Evolutionary conservation across 305 asterid species (phyloP), one percentile per base, ranked within the genome.

Genomic region (Plantago rigida): DNA sequence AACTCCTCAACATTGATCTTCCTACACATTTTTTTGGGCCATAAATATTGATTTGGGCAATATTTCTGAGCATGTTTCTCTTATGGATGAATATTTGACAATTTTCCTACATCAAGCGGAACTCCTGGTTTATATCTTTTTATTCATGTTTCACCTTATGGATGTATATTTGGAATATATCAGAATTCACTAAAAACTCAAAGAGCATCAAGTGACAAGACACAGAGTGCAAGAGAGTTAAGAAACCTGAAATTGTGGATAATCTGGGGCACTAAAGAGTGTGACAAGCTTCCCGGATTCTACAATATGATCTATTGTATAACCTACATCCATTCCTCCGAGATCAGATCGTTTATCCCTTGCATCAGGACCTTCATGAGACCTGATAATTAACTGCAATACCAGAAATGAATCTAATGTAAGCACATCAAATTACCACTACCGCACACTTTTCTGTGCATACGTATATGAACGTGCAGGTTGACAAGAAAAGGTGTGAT

Each of bases 341-440:
- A 91, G 82, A 62, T 76, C 90, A 17, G 80, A 70, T 56, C 98
- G 76, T 78, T 87, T 91, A 71, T 84, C 95, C 81, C 98, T 80
- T 57, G 96, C 96, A 81, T 91, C 96, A 47, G 98, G 98, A 73
- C 98, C 98, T 81, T 91, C 98, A 71, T 91, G 98, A 47, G 98
- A 91, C 77, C 96, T 86, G 63, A 91, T 84, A 69, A 87, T 84
- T 85, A 87, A 72, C 98, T 91, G 82, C 29, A 69, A 69, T 64
- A 47, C 62, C 74, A 70, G 62, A 61, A 55, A 71, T 59, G 55
- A 51, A 53, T 62, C 39, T 13, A 22, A 39, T 54, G 45, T 19
- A 13, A 65, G 39, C 67, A 61, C 51, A 76, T 67, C 58, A 67
- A 58, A 29, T 66, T 52, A 56, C 24, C 66, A 62, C 24, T 52